These are phyloP conservation scores for Neonectria magnoliae DNA, from an alignment of 2,329 filamentous ascomycete genomes.

Conservation along the genomic window DNA sequence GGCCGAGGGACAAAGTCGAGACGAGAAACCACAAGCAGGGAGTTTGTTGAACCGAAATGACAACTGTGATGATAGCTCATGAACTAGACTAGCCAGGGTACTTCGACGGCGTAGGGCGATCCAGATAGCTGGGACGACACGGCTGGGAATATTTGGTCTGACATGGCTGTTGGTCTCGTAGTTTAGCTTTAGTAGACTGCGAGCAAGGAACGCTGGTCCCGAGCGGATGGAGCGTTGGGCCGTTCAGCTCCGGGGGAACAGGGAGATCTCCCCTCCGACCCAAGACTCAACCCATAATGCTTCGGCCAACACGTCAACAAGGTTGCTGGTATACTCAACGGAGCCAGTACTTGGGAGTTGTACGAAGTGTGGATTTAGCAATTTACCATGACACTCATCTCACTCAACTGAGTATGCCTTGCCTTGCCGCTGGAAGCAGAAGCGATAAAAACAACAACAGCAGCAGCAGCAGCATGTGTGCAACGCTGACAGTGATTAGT, in stretches of 20 bases:
- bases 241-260: conserved; percentile 15
- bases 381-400: not conserved
- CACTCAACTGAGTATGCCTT: not conserved
- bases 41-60: conserved; percentile 14
- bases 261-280: not conserved
- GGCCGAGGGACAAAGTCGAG: conserved; percentile 1
- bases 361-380: not conserved
- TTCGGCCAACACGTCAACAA: not conserved
- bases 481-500: conserved; percentile 4
- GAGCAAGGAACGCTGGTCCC: conserved; percentile 24
- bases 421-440: not conserved
- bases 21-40: not conserved
- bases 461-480: not conserved
- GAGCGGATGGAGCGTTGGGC: conserved; percentile 16
- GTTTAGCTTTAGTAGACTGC: not conserved
- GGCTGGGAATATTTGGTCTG: conserved; percentile 7
- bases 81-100: conserved; percentile 15
- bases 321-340: not conserved
- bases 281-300: not conserved
- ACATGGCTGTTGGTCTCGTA: conserved; percentile 10
- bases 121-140: conserved; percentile 13
- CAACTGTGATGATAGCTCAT: not conserved
- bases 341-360: not conserved
- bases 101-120: conserved; percentile 9
- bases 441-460: too few relatives aligned